These are phyloP conservation scores for Colletotrichum nymphaeae DNA, from an alignment of 2,329 filamentous ascomycete genomes.

Conservation along the genomic window DNA sequence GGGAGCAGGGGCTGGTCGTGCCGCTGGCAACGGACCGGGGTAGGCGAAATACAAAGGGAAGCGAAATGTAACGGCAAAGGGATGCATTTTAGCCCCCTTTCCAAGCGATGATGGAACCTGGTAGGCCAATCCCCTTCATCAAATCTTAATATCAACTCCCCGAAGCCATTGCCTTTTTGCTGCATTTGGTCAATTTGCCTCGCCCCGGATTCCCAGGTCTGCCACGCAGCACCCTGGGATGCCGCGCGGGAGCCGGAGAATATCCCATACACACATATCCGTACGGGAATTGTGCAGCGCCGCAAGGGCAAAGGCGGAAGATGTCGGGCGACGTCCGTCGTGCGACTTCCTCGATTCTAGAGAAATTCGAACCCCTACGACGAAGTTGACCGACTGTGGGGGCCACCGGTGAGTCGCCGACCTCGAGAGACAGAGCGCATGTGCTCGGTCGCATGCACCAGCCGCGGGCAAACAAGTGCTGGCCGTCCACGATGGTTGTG, in stretches of 20 bases:
- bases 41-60: slow-evolving; percentile 29
- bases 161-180: background rate
- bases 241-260: slow-evolving; percentile 26
- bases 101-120: slow-evolving; percentile 14
- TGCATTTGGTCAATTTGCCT: background rate
- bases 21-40: slow-evolving; percentile 14
- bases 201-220: slow-evolving; percentile 10
- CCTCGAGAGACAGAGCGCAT: background rate
- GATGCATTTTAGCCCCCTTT: slow-evolving; percentile 17
- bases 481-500: slow-evolving; percentile 4
- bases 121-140: slow-evolving; percentile 7
- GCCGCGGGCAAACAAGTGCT: background rate
- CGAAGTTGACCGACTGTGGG: slow-evolving; percentile 6
- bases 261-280: slow-evolving; percentile 5
- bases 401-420: slow-evolving; percentile 9
- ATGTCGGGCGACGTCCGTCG: slow-evolving; percentile 14
- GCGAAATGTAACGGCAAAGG: slow-evolving; percentile 22
- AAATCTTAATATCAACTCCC: slow-evolving; percentile 6
- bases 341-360: background rate
- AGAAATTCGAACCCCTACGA: background rate
- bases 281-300: background rate
- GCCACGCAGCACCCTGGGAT: slow-evolving; percentile 3
- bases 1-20: slow-evolving; percentile 9
- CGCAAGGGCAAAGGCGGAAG: background rate
- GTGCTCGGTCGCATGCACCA: background rate